Evolutionary conservation across 169 alveolate genomes (phyloP).

Genomic region (Babesia gibsoni): DNA sequence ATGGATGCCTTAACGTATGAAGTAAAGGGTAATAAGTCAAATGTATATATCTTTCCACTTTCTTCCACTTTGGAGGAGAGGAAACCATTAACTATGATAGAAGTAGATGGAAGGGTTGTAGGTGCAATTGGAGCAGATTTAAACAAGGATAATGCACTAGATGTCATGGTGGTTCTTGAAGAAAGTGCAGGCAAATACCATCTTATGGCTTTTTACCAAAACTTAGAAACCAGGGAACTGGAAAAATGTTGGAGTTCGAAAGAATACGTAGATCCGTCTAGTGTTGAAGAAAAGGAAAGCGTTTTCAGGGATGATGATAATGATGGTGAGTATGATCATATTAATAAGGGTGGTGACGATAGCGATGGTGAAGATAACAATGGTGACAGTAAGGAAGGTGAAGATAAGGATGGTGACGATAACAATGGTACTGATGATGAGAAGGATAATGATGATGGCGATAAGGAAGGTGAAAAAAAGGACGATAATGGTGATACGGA

Average conservation of each 20-base stretch:
- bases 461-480: constrained; percentile 39
- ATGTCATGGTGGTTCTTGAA: constrained; percentile 61
- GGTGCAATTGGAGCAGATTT: constrained; percentile 67
- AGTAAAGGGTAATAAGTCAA: not conserved
- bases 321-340: constrained; percentile 33
- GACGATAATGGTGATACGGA: constrained; percentile 44
- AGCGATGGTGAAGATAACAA: constrained; percentile 20
- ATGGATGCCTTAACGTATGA: constrained; percentile 27
- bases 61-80: not conserved
- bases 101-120: constrained; percentile 53
- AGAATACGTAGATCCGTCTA: constrained; percentile 4
- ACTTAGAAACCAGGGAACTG: not conserved
- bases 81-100: constrained; percentile 7
- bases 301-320: constrained; percentile 53
- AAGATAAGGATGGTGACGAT: constrained; percentile 18
- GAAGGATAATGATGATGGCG: constrained; percentile 23
- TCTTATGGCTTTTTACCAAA: constrained; percentile 29
- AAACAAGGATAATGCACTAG: constrained; percentile 65
- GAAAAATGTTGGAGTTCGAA: constrained; percentile 45
- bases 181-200: constrained; percentile 6
- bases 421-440: constrained; percentile 1
- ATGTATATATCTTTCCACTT: not conserved
- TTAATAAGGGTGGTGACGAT: constrained; percentile 34
- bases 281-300: constrained; percentile 8
- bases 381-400: too few relatives aligned